Base-by-base conservation (phyloP, 2,329 filamentous ascomycete species). In the Arthrobotrys pseudoclavata region DNA sequence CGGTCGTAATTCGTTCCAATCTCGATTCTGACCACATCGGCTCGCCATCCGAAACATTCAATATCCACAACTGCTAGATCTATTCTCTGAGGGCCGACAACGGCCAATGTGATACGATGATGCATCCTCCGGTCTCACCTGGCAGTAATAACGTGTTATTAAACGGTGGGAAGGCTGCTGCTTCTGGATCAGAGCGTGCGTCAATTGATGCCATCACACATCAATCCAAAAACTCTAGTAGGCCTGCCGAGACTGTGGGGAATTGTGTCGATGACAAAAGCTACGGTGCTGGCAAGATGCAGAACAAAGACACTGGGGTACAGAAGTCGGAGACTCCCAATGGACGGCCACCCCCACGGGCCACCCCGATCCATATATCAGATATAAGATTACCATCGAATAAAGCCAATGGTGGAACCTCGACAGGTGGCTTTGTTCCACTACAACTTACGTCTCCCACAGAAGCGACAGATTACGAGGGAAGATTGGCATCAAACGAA, bases 61-160 rank as follows among this genome's bases (percentile, higher is more conserved):
- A 63, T 52, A 68, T 24, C 22, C 55, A 57, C 42, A 40, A 63
- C 74, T 71, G 67, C 53, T 50, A 71, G 67, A 34, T 61, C 37
- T 60, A 53, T 70, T 67, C 24, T 62, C 29, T 66, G 74, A 68
- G 47, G 74, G 74, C 64, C 74, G 61, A 77, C 61, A 37, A 61
- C 45, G 74, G 74, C 74, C 74, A 61, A 69, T 69, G 74, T 77
- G 74, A 77, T 71, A 67, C 67, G 60, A 70, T 77, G 74, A 77
- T 77, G 74, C 74, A 77, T 24, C 74, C 74, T 67, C 74, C 74
- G 62, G 74, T 71, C 61, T 77, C 67, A 70, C 74, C 74, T 62
- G 67, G 74, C 62, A 70, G 66, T 67, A 70, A 61, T 67, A 70
- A 71, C 62, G 74, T 77, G 74, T 77, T 77, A 62, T 61, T 71